phyloP scores from a whole-genome alignment of 2,329 filamentous ascomycete species.

The Fusarium cicatricum region DNA sequence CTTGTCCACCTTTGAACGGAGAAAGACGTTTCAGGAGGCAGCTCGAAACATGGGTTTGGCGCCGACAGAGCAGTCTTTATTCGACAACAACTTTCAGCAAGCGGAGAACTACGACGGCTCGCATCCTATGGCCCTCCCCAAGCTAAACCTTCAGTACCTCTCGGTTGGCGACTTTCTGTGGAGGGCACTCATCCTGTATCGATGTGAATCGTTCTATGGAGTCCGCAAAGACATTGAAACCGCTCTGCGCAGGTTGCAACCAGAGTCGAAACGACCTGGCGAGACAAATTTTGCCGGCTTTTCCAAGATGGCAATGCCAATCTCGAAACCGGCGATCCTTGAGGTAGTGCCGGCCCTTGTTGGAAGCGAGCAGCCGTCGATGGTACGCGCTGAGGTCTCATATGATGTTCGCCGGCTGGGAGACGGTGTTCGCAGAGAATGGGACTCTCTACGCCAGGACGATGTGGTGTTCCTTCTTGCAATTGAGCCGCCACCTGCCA shows the following conservation, averaged over 20 bases:
- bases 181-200: conserved; percentile 88
- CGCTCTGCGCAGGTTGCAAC: conserved; percentile 79
- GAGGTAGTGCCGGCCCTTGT: conserved; percentile 86
- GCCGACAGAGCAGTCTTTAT: conserved; percentile 85
- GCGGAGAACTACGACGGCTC: conserved; percentile 91
- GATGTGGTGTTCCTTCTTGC: conserved; percentile 90
- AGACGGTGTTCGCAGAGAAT: conserved; percentile 80
- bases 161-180: conserved; percentile 97
- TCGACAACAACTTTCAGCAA: conserved; percentile 79
- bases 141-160: conserved; percentile 94
- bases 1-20: conserved; percentile 77
- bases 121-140: conserved; percentile 87
- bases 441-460: conserved; percentile 86
- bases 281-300: conserved; percentile 80
- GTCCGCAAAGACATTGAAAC: conserved; percentile 92
- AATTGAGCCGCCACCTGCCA: conserved; percentile 68
- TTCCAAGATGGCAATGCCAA: conserved; percentile 90
- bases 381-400: conserved; percentile 85
- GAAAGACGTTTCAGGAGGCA: conserved; percentile 82
- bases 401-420: conserved; percentile 84
- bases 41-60: conserved; percentile 75
- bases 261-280: conserved; percentile 69
- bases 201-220: conserved; percentile 91
- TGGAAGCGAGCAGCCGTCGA: conserved; percentile 82
- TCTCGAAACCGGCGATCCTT: conserved; percentile 84